Evolutionary conservation across 1,284 basidiomycete genomes (phyloP), one percentile per base, ranked within the genome.

Genomic region (Rhodotorula sp.): DNA sequence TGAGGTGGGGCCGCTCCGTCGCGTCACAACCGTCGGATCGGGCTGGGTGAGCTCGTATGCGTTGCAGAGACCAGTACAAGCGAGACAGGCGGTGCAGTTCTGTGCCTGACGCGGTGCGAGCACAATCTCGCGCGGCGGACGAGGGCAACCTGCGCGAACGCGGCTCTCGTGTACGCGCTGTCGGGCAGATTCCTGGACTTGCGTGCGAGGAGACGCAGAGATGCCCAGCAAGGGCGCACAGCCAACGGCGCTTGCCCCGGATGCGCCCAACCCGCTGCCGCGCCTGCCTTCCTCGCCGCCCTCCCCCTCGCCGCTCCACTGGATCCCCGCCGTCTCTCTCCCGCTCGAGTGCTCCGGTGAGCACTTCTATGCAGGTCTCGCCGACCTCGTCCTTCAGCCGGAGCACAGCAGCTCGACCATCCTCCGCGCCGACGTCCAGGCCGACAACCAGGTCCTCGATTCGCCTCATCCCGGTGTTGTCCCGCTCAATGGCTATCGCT

Each of bases 371-470:
- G 22, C 44, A 0, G 63, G 41, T 13, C 51, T 74, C 17, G 17
- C 36, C 32, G 27, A 63, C 2, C 82, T 92, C 50, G 71, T 92
- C 6, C 85, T 89, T 61, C 90, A 92, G 77, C 91, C 91, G 17
- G 91, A 92, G 78, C 90, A 91, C 80, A 92, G 91, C 78, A 91
- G 90, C 0, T 90, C 90, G 0, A 85, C 92, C 44, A 92, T 93
- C 65, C 81, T 93, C 25, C 87, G 91, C 2, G 89, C 91, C 0
- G 89, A 92, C 58, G 84, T 85, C 1, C 50, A 91, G 17, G 81
- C 8, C 86, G 90, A 64, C 80, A 81, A 7, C 46, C 41, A 39
- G 29, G 32, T 32, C 21, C n/a, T 39, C 48, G 19, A 10, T 0
- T 25, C 7, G 8, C 17, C 58, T 2, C 21, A 19, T 50, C 41